A percentile compares a stretch with the other conserved stretches of the same genome.
Conservation (phyloP, 2,329 filamentous ascomycete genomes). For the Mycosphaerella sp. region DNA sequence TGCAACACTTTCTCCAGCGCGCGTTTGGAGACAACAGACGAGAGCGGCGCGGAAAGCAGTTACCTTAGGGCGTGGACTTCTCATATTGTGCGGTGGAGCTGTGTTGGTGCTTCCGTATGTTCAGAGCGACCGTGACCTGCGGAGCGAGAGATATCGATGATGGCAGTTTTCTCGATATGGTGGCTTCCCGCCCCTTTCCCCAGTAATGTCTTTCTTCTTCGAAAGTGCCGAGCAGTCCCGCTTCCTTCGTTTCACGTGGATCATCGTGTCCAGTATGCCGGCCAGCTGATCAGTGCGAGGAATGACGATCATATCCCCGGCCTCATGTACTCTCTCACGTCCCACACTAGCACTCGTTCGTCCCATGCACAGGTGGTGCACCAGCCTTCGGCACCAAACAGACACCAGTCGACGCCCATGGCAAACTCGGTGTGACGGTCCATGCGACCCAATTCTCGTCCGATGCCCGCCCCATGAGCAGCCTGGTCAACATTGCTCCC, state of each 20-base stretch:
- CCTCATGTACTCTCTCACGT: conserved; percentile 63
- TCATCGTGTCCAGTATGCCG: no score
- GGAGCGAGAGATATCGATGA: not conserved
- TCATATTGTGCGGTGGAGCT: no score
- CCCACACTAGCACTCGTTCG: conserved; percentile 84
- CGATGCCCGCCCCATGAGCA: conserved; percentile 33
- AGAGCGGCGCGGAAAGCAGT: not conserved
- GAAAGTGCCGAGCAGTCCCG: no score
- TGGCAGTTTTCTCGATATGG: no score
- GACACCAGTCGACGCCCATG: conserved; percentile 94
- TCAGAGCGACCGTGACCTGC: no score
- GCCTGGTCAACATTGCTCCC: conserved; percentile 49
- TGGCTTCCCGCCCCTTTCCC: no score
- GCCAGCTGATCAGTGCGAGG: not conserved
- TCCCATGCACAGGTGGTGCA: conserved; percentile 94
- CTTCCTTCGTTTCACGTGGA: no score
- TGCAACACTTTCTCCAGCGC: not conserved
- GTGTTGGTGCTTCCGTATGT: no score
- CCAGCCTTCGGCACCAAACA: conserved; percentile 94
- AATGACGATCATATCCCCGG: conserved; percentile 9
- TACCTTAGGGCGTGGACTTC: not conserved
- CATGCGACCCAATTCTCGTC: conserved; percentile 74
- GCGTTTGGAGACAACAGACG: not conserved
- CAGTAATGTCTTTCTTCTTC: no score
- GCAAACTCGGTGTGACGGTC: conserved; percentile 91